Conservation (phyloP, 495 filamentous ascomycete species). For the Thermothielavioides terrestris region DNA sequence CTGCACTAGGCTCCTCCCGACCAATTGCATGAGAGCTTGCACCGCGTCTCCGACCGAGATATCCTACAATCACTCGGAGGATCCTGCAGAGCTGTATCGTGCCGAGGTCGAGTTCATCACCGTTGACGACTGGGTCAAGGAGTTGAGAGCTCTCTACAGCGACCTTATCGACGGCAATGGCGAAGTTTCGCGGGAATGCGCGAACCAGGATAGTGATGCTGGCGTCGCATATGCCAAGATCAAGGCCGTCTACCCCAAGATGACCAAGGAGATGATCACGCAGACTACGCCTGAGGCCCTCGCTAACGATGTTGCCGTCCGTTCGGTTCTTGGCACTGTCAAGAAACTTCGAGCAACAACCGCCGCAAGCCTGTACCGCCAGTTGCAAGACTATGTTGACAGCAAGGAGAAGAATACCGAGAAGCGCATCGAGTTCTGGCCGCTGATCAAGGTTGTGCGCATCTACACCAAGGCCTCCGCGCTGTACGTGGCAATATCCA, state of each 20-base stretch:
- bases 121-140: slow-evolving; percentile 48
- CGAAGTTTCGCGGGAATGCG: slow-evolving; percentile 36
- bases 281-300: slow-evolving; percentile 34
- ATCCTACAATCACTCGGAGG: slow-evolving; percentile 47
- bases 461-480: slow-evolving; percentile 51
- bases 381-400: slow-evolving; percentile 28
- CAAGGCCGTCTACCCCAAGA: slow-evolving; percentile 54
- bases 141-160: slow-evolving; percentile 42
- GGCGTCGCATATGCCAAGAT: slow-evolving; percentile 58
- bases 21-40: slow-evolving; percentile 45
- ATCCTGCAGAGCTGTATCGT: slow-evolving; percentile 40
- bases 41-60: slow-evolving; percentile 61
- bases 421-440: slow-evolving; percentile 50
- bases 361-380: slow-evolving; percentile 20
- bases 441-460: slow-evolving; percentile 54
- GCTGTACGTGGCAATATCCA: too few species aligned
- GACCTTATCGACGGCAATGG: slow-evolving; percentile 44
- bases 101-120: slow-evolving; percentile 59
- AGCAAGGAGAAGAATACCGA: slow-evolving; percentile 26
- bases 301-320: slow-evolving; percentile 33
- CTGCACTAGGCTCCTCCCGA: slow-evolving; percentile 33
- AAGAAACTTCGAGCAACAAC: slow-evolving; percentile 34
- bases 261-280: slow-evolving; percentile 45
- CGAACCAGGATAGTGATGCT: slow-evolving; percentile 43
- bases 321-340: slow-evolving; percentile 41